Base-by-base conservation (phyloP, 208 protist genomes). In the Sergeia podlipaevii region DNA sequence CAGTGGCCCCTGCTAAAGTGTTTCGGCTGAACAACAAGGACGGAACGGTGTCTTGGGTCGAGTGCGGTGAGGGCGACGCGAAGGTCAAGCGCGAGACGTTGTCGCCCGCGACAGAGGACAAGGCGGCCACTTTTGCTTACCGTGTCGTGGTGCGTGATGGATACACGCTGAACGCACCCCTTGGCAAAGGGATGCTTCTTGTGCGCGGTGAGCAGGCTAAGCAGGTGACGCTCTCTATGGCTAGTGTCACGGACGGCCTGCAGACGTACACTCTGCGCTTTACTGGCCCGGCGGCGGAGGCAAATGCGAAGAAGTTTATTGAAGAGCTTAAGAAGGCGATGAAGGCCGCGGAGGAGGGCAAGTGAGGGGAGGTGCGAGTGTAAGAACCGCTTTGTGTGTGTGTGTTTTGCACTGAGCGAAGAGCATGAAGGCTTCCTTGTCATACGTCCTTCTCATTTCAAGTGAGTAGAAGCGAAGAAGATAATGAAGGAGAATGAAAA, bases 61-160 rank as follows among this genome's bases (percentile, higher is more conserved):
- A 93, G 52, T 74, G 72, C 47, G 85, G 85, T 27, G 45, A 34
- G 2, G 81, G 85, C 7, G 85, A 93, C 24, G 85, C 76, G 17
- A 84, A 84, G 44, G 26, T 93, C 7, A 82, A 83, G 64, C 42
- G 59, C 30, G 49, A 74, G 60, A 50, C 53, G 51, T 26, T 30
- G 5, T 20, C 51, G 26, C 24, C 29, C 1, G 3, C 28, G n/a
- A 37, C 42, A 15, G 75, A 74, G 26, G 51, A 55, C 13, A 37
- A 43, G 38, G 49, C 70, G 30, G 53, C 44, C 45, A 43, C 60
- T 36, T 21, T 67, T 8, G 36, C 42, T 28, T 80, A 93, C 53
- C 85, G 85, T 23, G 66, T 93, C 20, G 71, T 87, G 51, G 80
- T 93, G 38, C 85, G 85, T 23, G 80, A 86, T 64, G 85, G 85